phyloP scores from a whole-genome alignment of 306 rosid species.

The Luffa aegyptiaca region DNA sequence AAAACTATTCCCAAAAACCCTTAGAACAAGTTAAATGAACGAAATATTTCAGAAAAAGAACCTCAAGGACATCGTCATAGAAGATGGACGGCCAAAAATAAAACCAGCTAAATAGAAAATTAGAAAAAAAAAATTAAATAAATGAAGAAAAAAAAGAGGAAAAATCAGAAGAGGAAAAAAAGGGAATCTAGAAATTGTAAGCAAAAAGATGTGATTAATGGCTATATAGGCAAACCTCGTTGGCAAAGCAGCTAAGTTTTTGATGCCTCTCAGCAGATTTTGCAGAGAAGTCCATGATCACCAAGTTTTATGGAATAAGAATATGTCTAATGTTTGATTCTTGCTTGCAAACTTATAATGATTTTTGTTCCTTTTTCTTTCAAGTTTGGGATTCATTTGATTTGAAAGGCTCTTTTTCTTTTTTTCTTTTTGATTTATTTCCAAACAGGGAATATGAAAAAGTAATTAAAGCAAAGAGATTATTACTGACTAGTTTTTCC shows the following conservation, averaged over 20 bases:
- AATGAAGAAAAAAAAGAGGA: background rate
- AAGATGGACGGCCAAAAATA: slow-evolving; percentile 1
- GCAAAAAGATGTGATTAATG: background rate
- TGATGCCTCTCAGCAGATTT: slow-evolving; percentile 2
- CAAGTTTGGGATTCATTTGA: background rate
- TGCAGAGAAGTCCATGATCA: slow-evolving; percentile 2
- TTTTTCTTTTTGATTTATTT: background rate
- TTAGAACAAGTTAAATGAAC: background rate
- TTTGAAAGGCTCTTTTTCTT: background rate
- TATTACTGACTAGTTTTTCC: background rate
- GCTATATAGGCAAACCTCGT: background rate
- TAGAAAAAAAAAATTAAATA: background rate
- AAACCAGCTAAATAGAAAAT: background rate
- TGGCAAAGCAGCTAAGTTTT: background rate
- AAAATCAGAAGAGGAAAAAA: background rate
- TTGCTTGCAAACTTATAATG: background rate
- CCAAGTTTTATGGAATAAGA: slow-evolving; percentile 1
- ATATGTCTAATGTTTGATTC: slow-evolving; percentile 5
- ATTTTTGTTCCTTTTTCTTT: background rate
- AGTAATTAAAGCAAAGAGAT: background rate
- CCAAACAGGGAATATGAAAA: background rate
- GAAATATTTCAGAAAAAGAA: background rate
- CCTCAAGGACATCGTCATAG: background rate
- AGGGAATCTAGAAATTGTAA: background rate
- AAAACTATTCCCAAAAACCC: background rate